Evolutionary conservation across 2,329 filamentous ascomycete genomes (phyloP), one percentile per base, ranked within the genome.

Genomic region (Coniochaeta ligniaria): DNA sequence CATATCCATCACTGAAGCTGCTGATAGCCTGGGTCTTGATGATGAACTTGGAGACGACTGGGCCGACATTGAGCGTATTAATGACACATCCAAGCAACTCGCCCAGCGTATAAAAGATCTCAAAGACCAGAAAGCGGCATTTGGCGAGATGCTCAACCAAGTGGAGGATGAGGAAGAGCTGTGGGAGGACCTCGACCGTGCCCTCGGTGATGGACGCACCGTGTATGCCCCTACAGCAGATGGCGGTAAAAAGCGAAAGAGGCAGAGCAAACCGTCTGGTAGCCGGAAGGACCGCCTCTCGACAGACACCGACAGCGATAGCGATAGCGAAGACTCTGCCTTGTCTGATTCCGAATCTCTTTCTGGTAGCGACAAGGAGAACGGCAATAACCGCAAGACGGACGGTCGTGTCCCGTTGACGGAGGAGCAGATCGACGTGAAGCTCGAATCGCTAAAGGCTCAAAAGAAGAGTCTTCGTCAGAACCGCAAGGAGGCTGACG

Each of bases 1-100:
- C 56, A 83, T 87, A 3, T 62, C 64, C 1, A 59, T 71, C 11
- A 64, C 61, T 2, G 69, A 72, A 47, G 67, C 67, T 3, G 61
- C 62, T 16, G 64, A 67, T 57, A 65, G 63, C 47, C 60, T 67
- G 8, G 62, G 61, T 16, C 55, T 67, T 11, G 65, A 66, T 9
- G 59, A 63, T 5, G 58, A 65, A 59, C 62, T 65, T 28, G 60
- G 57, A 2, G 59, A 63, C 14, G 60, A 61, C 20, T 64, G 62
- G 59, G 3, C 47, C 5, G 43, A 47, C 28, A 59, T 65, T 8
- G 58, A 61, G 17, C 28, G 57, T 26, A 47, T 61, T 2, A 28
- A 60, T 3, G 52, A 56, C 26, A 41, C 36, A 0, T 52, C 60
- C 17, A 43, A 20, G 26, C 56, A 52, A 7, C 12, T 45, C 31